These are phyloP conservation scores for Cnidoscolus chayamansa DNA, from an alignment of 441 rosid genomes.

Conservation along the genomic window DNA sequence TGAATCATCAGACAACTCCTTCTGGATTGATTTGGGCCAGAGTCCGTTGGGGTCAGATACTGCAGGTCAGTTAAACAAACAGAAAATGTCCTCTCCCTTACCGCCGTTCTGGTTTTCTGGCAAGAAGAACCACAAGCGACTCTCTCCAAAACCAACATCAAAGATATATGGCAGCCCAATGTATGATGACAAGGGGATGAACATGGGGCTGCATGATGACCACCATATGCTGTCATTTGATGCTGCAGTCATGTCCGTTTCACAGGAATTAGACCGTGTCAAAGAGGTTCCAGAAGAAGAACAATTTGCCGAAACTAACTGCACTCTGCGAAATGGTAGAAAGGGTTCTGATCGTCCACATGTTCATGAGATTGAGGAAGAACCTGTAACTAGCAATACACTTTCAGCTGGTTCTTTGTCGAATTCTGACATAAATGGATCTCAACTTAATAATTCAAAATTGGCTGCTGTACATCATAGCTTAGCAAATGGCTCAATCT, in stretches of 20 bases:
- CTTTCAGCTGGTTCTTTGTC: slow-evolving; percentile 22
- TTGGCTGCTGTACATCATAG: slow-evolving; percentile 26
- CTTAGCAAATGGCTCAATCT: slow-evolving; percentile 44
- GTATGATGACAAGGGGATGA: slow-evolving; percentile 49
- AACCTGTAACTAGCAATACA: slow-evolving; percentile 33
- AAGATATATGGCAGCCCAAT: slow-evolving; percentile 77
- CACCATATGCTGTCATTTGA: slow-evolving; percentile 69
- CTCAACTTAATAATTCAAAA: slow-evolving; percentile 29
- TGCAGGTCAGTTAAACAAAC: slow-evolving; percentile 50
- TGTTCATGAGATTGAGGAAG: slow-evolving; percentile 72
- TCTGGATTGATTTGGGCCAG: slow-evolving; percentile 96
- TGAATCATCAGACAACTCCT: slow-evolving; percentile 85
- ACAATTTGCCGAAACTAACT: slow-evolving; percentile 30
- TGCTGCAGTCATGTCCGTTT: slow-evolving; percentile 87
- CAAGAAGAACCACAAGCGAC: slow-evolving; percentile 53
- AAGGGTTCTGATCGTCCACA: slow-evolving; percentile 27
- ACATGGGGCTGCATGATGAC: slow-evolving; percentile 31
- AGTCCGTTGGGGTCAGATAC: slow-evolving; percentile 77
- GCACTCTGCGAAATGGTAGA: slow-evolving; percentile 23
- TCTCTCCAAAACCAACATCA: slow-evolving; percentile 58
- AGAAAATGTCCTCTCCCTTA: slow-evolving; percentile 59
- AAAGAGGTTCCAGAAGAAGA: slow-evolving; percentile 52
- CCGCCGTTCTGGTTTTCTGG: slow-evolving; percentile 75
- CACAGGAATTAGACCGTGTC: slow-evolving; percentile 59
- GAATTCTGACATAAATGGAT: slow-evolving; percentile 30